phyloP scores from a whole-genome alignment of 768 basidiomycete species.

The Pisolithus tinctorius region DNA sequence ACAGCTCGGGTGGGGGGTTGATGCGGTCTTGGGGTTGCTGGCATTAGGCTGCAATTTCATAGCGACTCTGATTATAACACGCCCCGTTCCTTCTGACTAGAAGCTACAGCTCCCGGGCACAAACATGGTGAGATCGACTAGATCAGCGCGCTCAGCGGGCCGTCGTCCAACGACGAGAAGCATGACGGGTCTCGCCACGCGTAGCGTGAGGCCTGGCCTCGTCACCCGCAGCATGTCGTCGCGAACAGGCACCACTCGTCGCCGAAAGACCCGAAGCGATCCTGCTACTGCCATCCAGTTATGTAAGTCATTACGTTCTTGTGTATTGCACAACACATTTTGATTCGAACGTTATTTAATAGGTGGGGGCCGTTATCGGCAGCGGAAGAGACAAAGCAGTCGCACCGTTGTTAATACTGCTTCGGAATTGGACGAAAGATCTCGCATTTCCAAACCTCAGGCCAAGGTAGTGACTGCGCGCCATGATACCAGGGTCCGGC shows the following conservation, averaged over 20 bases:
- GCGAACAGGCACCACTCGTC: conserved; percentile 8
- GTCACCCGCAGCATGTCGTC: conserved; percentile 16
- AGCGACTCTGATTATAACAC: too few relatives aligned
- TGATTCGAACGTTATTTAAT: background rate
- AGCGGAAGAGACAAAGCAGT: background rate
- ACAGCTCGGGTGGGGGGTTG: too few relatives aligned
- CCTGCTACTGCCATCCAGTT: background rate
- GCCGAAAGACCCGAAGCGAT: background rate
- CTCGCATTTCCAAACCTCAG: background rate
- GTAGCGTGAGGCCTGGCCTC: conserved; percentile 6
- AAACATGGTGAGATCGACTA: conserved; percentile 15
- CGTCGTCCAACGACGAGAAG: conserved; percentile 20
- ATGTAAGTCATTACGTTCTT: background rate
- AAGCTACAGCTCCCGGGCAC: background rate
- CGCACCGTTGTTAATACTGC: background rate
- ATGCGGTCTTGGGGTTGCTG: too few relatives aligned
- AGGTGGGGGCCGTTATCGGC: background rate
- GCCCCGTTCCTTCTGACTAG: too few relatives aligned
- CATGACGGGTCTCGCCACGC: conserved; percentile 9
- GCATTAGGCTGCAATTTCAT: too few relatives aligned
- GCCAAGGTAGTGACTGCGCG: background rate
- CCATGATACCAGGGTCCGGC: too few relatives aligned
- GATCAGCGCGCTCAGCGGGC: background rate
- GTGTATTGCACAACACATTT: background rate
- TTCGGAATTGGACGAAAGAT: background rate